Percentiles rank a stretch among this genome's conserved stretches.
These are phyloP conservation scores for Haplographium delicatum DNA, from an alignment of 495 filamentous ascomycete genomes.

Conservation along the genomic window DNA sequence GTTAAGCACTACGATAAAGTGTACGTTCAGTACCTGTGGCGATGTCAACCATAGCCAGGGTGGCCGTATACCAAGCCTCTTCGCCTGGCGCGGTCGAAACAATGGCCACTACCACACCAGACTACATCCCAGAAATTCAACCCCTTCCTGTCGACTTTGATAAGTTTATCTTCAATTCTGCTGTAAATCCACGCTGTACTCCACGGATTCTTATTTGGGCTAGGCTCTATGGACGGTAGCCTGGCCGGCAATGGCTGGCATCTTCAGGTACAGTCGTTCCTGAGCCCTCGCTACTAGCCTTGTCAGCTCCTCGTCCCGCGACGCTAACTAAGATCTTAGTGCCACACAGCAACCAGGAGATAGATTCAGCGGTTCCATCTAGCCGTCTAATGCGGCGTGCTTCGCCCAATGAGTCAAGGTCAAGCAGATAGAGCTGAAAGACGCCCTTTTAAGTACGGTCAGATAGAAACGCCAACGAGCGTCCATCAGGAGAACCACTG, in stretches of 20 bases:
- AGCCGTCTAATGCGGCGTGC: neutral
- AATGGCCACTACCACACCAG: neutral
- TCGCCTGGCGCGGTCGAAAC: neutral
- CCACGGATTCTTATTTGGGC: too few species aligned
- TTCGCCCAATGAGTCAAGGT: neutral
- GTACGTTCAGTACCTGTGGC: too few species aligned
- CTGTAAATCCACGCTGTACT: neutral
- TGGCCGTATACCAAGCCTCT: constrained; percentile 1
- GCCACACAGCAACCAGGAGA: neutral
- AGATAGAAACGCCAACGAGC: neutral
- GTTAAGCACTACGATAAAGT: too few species aligned
- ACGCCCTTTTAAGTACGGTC: neutral
- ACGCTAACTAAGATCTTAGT: neutral
- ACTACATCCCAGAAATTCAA: constrained; percentile 1
- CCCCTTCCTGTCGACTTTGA: neutral
- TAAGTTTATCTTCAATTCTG: neutral
- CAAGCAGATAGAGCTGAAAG: neutral
- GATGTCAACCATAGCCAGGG: neutral
- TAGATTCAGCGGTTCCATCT: neutral
- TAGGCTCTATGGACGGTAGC: too few species aligned
- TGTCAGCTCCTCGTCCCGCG: neutral
- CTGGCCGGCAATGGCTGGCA: too few species aligned
- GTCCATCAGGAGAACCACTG: constrained; percentile 1
- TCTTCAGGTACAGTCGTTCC: too few species aligned
- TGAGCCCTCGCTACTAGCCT: neutral